Percentiles rank a stretch among this genome's conserved stretches.
Evolutionary conservation across 1,284 basidiomycete genomes (phyloP).

Genomic region (Limonomyces culmigenus): DNA sequence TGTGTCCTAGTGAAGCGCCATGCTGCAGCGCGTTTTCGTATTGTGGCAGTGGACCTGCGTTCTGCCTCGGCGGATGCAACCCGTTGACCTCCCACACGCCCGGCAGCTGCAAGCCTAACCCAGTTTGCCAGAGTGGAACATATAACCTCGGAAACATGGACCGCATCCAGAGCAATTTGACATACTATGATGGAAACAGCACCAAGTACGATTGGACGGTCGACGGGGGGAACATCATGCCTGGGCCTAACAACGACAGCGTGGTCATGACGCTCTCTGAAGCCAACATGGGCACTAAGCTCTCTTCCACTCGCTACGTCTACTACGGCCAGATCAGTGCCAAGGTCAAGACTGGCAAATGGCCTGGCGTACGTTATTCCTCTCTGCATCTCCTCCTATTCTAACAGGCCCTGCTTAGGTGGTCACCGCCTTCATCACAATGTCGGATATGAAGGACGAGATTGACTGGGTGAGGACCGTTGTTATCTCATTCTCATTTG

Average conservation of each 20-base stretch:
- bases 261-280: slow-evolving; percentile 50
- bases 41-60: slow-evolving; percentile 38
- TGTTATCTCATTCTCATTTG: no score
- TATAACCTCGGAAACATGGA: no score
- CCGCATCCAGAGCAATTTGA: no score
- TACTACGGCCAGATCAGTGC: no score
- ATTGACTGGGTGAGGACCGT: no score
- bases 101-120: slow-evolving; percentile 52
- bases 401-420: no score
- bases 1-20: not conserved
- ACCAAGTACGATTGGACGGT: slow-evolving; percentile 50
- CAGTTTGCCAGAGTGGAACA: slow-evolving; percentile 51
- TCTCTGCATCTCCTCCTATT: no score
- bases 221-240: slow-evolving; percentile 46
- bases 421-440: slow-evolving; percentile 72
- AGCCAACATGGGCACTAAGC: slow-evolving; percentile 51
- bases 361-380: no score
- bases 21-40: slow-evolving; percentile 41
- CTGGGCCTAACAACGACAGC: slow-evolving; percentile 41
- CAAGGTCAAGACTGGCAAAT: slow-evolving; percentile 57
- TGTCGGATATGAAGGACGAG: slow-evolving; percentile 48
- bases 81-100: slow-evolving; percentile 49
- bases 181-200: slow-evolving; percentile 65
- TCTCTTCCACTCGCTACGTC: slow-evolving; percentile 68
- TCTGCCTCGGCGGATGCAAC: slow-evolving; percentile 72